Conservation (phyloP, 1,284 basidiomycete genomes). For the Spongispora temasekensis region DNA sequence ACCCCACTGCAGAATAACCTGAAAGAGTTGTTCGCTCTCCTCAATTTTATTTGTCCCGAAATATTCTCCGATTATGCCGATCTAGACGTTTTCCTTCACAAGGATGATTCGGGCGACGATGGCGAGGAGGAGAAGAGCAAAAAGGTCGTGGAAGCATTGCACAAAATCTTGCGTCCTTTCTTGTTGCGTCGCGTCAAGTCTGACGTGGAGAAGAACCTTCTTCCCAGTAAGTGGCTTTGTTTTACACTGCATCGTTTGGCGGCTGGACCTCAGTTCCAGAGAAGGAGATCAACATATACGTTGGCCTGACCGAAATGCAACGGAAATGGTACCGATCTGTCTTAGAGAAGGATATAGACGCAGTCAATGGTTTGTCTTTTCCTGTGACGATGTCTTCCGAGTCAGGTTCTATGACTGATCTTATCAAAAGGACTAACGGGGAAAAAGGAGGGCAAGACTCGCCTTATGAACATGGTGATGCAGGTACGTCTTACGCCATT, state of each 20-base stretch:
- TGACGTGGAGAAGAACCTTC: slow-evolving; percentile 94
- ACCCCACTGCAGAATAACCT: slow-evolving; percentile 98
- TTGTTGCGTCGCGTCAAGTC: slow-evolving; percentile 93
- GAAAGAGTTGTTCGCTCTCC: slow-evolving; percentile 94
- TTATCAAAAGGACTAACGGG: slow-evolving; percentile 75
- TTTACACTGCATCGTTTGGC: not conserved
- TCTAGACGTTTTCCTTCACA: slow-evolving; percentile 76
- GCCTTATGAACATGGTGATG: slow-evolving; percentile 99
- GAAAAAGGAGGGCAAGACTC: slow-evolving; percentile 98
- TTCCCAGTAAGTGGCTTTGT: slow-evolving; percentile 71
- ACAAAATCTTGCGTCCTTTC: slow-evolving; percentile 97
- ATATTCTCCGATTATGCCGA: slow-evolving; percentile 79
- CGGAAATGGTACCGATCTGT: slow-evolving; percentile 97
- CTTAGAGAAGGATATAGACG: slow-evolving; percentile 98
- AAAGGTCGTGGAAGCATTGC: slow-evolving; percentile 95
- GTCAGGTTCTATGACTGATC: no score
- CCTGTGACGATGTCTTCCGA: no score
- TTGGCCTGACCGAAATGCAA: slow-evolving; percentile 98
- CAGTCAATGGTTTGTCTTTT: slow-evolving; percentile 81
- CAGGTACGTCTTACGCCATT: slow-evolving; percentile 58
- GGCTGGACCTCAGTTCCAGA: slow-evolving; percentile 48
- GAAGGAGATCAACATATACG: slow-evolving; percentile 99
- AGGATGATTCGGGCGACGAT: slow-evolving; percentile 72
- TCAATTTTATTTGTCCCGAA: slow-evolving; percentile 93
- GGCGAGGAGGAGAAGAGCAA: slow-evolving; percentile 87